Evolutionary conservation across 2,329 filamentous ascomycete genomes (phyloP).

Genomic region (Talaromyces sp.): DNA sequence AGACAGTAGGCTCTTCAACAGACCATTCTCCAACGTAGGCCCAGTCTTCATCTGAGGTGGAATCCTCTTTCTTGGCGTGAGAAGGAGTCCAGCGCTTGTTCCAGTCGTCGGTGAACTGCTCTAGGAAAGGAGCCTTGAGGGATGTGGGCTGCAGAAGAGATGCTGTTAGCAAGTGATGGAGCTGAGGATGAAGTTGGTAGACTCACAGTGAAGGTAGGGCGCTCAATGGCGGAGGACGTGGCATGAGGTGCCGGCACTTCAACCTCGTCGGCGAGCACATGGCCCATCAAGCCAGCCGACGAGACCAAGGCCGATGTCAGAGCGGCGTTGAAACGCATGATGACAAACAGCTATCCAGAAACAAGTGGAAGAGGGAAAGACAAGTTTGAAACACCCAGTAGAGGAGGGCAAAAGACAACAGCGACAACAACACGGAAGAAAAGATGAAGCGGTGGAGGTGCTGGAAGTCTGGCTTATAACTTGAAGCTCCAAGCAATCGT

Average conservation of each 20-base stretch:
- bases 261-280: slow-evolving; percentile 67
- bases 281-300: slow-evolving; percentile 64
- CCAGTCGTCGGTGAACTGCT: slow-evolving; percentile 98
- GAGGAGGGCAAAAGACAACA: slow-evolving; percentile 14
- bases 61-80: slow-evolving; percentile 92
- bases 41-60: slow-evolving; percentile 82
- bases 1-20: slow-evolving; percentile 86
- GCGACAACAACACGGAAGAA: slow-evolving; percentile 16
- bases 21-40: slow-evolving; percentile 95
- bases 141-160: slow-evolving; percentile 66
- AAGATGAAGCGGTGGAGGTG: slow-evolving; percentile 12
- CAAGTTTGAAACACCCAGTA: slow-evolving; percentile 8
- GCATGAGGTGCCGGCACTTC: slow-evolving; percentile 56
- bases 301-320: slow-evolving; percentile 67
- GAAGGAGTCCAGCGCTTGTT: slow-evolving; percentile 90
- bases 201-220: slow-evolving; percentile 86
- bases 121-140: slow-evolving; percentile 89
- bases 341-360: slow-evolving; percentile 35
- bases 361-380: slow-evolving; percentile 18
- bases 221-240: slow-evolving; percentile 59
- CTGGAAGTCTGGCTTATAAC: slow-evolving; percentile 27
- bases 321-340: slow-evolving; percentile 80
- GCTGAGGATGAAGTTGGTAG: slow-evolving; percentile 15
- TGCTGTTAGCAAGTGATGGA: slow-evolving; percentile 11
- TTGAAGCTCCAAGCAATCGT: slow-evolving; percentile 30